Conservation (phyloP, 2,329 filamentous ascomycete species). For the Scedosporium boydii region DNA sequence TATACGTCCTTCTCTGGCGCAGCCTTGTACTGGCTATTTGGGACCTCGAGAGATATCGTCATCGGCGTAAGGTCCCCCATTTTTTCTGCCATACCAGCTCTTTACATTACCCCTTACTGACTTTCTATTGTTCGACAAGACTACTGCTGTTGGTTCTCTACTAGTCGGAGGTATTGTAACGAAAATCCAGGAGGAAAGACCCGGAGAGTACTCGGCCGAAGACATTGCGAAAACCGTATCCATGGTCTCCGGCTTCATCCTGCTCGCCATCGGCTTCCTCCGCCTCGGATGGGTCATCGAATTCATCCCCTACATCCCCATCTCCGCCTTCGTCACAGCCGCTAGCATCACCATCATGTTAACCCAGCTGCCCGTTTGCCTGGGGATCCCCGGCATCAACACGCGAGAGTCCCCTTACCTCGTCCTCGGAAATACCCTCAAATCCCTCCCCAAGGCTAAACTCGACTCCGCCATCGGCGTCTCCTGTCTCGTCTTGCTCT, state of each 20-base stretch:
- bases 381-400: slow-evolving; percentile 34
- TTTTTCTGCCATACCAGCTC: too few species aligned
- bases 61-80: slow-evolving; percentile 46
- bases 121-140: slow-evolving; percentile 30
- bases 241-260: slow-evolving; percentile 32
- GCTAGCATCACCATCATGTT: slow-evolving; percentile 41
- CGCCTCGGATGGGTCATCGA: slow-evolving; percentile 41
- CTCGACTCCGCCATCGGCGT: slow-evolving; percentile 67
- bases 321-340: slow-evolving; percentile 40
- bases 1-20: slow-evolving; percentile 80
- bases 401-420: slow-evolving; percentile 34
- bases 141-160: slow-evolving; percentile 40
- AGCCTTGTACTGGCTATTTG: slow-evolving; percentile 73
- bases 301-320: slow-evolving; percentile 39
- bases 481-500: slow-evolving; percentile 56
- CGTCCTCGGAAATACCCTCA: slow-evolving; percentile 33
- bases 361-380: slow-evolving; percentile 32
- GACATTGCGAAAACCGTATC: slow-evolving; percentile 34
- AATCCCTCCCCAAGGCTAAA: slow-evolving; percentile 29
- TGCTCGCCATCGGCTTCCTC: slow-evolving; percentile 34
- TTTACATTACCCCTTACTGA: too few species aligned
- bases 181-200: slow-evolving; percentile 24
- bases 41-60: slow-evolving; percentile 77
- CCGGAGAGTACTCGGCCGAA: slow-evolving; percentile 24
- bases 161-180: slow-evolving; percentile 37